Base-by-base conservation (phyloP, 2,329 filamentous ascomycete genomes). In the Raffaelea arxii region DNA sequence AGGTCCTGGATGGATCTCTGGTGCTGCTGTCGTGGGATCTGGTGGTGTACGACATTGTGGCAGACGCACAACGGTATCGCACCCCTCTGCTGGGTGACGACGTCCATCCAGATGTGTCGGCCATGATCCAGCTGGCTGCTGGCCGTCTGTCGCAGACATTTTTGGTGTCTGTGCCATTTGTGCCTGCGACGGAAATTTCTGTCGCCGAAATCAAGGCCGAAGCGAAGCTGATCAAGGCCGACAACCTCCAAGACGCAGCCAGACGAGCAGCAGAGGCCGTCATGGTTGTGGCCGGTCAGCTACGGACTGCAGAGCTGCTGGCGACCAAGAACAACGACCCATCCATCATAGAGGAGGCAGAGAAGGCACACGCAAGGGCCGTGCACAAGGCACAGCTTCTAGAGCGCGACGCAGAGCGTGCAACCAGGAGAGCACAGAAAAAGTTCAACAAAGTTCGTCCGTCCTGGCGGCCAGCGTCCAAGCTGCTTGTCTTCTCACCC, bases 41-140 rank as follows among this genome's bases (percentile, higher is more conserved):
- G 9, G 72, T 79, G 36, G 82, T 95, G 30, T 95, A 88, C 71
- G 86, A 98, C 61, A 75, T 94, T 11, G 86, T 97, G 7, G 73
- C 80, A 43, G 86, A 94, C 56, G 75, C 82, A 55, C 71, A 90
- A 41, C 75, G 78, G 30, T 88, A 84, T 57, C 78, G 78, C 42
- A 70, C 84, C 43, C 67, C 74, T 23, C 66, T 89, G 14, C 70
- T 65, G 35, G 30, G 14, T 4, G 30, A 14, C 27, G 62, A 69
- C 62, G 43, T 4, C 24, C 9, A 23, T 25, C 12, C 11, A 2
- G 25, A 11, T 7, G 23, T 60, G 4, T n/a, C 65, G 49, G 62
- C 75, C 41, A 65, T 82, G 52, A 68, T 77, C 46, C 82, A 84
- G 47, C 70, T 96, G 10, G 83, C 86, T n/a, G 75, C 86, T 43